phyloP scores from a whole-genome alignment of 140 eudicot genomes.

The Cichorium intybus region DNA sequence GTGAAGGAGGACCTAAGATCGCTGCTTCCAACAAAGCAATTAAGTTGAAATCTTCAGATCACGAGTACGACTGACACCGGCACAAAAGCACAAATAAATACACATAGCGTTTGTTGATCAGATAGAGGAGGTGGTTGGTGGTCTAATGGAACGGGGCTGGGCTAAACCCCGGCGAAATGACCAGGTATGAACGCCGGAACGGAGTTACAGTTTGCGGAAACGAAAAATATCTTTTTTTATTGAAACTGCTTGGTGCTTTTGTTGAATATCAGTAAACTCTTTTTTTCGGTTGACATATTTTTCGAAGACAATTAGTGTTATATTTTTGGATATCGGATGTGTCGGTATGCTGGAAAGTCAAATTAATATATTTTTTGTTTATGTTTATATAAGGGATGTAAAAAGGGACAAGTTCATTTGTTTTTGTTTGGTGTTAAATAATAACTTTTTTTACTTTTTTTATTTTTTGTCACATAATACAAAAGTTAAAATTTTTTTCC shows the following conservation, averaged over 20 bases:
- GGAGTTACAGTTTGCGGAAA: constrained; percentile 1
- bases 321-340: no score
- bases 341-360: no score
- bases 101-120: not conserved
- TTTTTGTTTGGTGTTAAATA: no score
- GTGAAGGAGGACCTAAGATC: constrained; percentile 14
- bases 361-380: no score
- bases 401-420: no score
- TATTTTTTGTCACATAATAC: no score
- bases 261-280: no score
- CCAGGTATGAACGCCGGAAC: constrained; percentile 20
- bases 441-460: no score
- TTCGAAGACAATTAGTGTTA: not conserved
- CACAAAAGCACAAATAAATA: not conserved
- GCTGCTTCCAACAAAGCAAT: constrained; percentile 5
- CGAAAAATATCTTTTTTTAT: not conserved
- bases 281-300: not conserved
- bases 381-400: no score
- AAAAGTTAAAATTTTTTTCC: no score
- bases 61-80: not conserved
- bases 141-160: not conserved
- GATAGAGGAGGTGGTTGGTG: not conserved
- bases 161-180: constrained; percentile 20
- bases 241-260: constrained; percentile 2
- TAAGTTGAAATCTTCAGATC: not conserved